Base-by-base conservation (phyloP, 108 stramenopile genomes). In the Skeletonema tropicum region DNA sequence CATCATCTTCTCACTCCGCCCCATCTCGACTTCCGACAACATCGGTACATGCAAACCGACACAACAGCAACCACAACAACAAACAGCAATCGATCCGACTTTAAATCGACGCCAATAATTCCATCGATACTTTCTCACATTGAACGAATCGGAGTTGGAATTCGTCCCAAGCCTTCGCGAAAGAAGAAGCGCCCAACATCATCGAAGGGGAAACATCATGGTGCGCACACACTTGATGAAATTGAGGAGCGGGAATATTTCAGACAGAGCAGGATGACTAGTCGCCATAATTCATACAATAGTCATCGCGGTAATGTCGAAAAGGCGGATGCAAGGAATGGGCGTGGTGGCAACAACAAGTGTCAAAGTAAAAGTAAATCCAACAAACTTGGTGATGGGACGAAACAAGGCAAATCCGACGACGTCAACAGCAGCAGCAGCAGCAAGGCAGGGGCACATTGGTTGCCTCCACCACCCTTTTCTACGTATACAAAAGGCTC, bases 41-140 rank as follows among this genome's bases (percentile, higher is more conserved):
- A 23, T 9, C 52, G 52, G 21, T 23, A n/a, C 23, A 25, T 55
- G n/a, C 52, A 55, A 21, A 25, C 23, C 1, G 23, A 55, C 2
- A n/a, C 52, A 55, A 23, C 52, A 23, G 23, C 52, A 55, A 5
- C 21, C 6, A 8, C 23, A 9, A 23, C 23, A 9, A 23, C 8
- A 7, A 23, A 0, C n/a, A 55, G 52, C 52, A 55, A 55, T 23
- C 19, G 52, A 6, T 8, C 73, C 31, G 66, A 68, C 33, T 84
- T 84, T 45, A 55, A 64, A 66, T 38, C 74, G 7, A 82, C 80
- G 36, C 87, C 86, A 3, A 74, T 90, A 6, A 60, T 90, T 45
- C 85, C 91, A 8, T 83, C 84, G 14, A 86, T 92, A 63, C 71
- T 88, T 11, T 45, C 79, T 19, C 79, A 92, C 60, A 92, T 92